Evolutionary conservation across 140 eudicot genomes (phyloP).

Genomic region (Erigeron philadelphicus): DNA sequence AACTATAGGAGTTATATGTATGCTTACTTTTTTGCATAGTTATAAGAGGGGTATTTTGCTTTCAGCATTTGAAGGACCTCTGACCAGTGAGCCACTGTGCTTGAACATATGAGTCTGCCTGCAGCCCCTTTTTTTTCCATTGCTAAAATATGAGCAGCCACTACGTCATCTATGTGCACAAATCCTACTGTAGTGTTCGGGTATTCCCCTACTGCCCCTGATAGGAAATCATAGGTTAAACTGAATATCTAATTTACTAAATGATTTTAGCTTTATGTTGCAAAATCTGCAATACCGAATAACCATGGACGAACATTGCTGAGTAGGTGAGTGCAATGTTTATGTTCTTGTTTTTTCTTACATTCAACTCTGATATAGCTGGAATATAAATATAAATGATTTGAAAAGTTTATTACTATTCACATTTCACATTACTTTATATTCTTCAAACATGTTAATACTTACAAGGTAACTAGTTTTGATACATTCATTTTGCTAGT

Average conservation of each 20-base stretch:
- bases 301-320: not conserved
- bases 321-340: not conserved
- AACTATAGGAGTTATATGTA: not conserved
- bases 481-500: not conserved
- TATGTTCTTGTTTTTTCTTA: not conserved
- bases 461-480: too few relatives aligned
- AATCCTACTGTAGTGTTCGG: conserved; percentile 66
- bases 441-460: too few relatives aligned
- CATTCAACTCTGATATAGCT: not conserved
- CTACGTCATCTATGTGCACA: conserved; percentile 86
- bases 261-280: not conserved
- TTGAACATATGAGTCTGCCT: conserved; percentile 79
- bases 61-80: conserved; percentile 65
- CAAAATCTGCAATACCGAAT: not conserved
- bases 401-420: too few relatives aligned
- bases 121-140: conserved; percentile 75
- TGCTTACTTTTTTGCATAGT: conserved; percentile 60
- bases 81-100: conserved; percentile 85
- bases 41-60: conserved; percentile 68
- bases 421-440: too few relatives aligned
- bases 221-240: not conserved
- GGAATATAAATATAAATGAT: not conserved
- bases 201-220: conserved; percentile 61
- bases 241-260: not conserved
- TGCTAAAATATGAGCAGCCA: conserved; percentile 74